Percentiles rank a stretch among this genome's conserved stretches.
Conservation (phyloP, 1,139 yeast genomes). For the Nakaseomyces kungkrabaensis region DNA sequence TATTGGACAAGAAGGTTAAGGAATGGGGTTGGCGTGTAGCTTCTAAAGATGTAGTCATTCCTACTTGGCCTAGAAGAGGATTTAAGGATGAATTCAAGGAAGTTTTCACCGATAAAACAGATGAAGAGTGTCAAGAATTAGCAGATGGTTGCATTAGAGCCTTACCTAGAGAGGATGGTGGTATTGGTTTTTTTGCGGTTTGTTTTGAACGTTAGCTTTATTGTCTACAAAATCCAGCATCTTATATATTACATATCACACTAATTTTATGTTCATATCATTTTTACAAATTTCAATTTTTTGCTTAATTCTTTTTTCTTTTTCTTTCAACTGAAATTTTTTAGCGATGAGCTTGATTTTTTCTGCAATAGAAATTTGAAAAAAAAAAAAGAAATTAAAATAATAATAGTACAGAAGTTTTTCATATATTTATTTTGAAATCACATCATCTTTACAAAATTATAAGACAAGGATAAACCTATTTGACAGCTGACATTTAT, state of each 20-base stretch:
- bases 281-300: neutral
- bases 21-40: slow-evolving; percentile 70
- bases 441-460: too few species aligned
- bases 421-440: too few species aligned
- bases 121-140: slow-evolving; percentile 35
- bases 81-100: slow-evolving; percentile 51
- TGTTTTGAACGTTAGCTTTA: slow-evolving; percentile 29
- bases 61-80: slow-evolving; percentile 83
- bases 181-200: slow-evolving; percentile 93
- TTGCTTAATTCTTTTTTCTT: neutral
- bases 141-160: slow-evolving; percentile 87
- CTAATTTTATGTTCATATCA: neutral
- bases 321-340: neutral
- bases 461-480: too few species aligned
- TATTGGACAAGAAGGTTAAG: slow-evolving; percentile 52
- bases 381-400: too few species aligned
- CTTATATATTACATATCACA: neutral
- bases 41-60: slow-evolving; percentile 52
- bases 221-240: neutral
- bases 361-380: too few species aligned
- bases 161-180: slow-evolving; percentile 81
- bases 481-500: too few species aligned
- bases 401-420: too few species aligned
- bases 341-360: neutral
- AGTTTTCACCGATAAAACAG: slow-evolving; percentile 34